phyloP scores from a whole-genome alignment of 495 filamentous ascomycete species.

The Podospora comata region DNA sequence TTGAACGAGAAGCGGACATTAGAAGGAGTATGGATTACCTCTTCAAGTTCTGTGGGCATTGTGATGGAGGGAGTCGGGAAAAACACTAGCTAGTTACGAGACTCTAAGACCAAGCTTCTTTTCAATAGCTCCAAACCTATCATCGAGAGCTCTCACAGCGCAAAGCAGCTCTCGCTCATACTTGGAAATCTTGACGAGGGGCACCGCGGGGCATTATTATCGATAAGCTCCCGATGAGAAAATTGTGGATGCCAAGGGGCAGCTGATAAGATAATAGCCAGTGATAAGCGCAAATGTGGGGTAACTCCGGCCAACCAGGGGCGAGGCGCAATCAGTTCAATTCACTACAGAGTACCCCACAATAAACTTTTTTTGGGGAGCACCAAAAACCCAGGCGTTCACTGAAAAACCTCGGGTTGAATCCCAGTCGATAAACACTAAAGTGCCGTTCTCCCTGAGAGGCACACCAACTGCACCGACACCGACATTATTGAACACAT shows the following conservation, averaged over 20 bases:
- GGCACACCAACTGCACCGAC: not conserved
- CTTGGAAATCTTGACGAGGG: constrained; percentile 12
- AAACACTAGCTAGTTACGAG: constrained; percentile 1
- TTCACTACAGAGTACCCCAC: constrained; percentile 19
- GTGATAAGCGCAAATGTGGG: not conserved
- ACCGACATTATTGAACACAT: not conserved
- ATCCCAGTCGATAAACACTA: not conserved
- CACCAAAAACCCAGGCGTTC: constrained; percentile 24
- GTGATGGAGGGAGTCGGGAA: not conserved
- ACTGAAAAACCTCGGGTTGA: not conserved
- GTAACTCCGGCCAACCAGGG: constrained; percentile 17
- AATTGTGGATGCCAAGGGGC: constrained; percentile 3
- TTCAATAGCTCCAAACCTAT: not conserved
- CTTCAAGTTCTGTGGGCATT: constrained; percentile 83
- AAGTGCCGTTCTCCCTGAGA: not conserved
- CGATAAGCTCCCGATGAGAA: constrained; percentile 18
- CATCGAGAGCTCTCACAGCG: not conserved
- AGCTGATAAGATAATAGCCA: not conserved
- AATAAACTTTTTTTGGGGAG: constrained; percentile 25
- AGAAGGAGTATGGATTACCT: constrained; percentile 47
- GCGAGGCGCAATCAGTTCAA: constrained; percentile 17
- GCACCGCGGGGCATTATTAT: constrained; percentile 22
- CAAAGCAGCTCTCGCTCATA: not conserved
- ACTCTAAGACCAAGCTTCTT: not conserved
- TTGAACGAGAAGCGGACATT: not conserved